Base-by-base conservation (phyloP, 768 basidiomycete genomes). In the Serendipita sp. region DNA sequence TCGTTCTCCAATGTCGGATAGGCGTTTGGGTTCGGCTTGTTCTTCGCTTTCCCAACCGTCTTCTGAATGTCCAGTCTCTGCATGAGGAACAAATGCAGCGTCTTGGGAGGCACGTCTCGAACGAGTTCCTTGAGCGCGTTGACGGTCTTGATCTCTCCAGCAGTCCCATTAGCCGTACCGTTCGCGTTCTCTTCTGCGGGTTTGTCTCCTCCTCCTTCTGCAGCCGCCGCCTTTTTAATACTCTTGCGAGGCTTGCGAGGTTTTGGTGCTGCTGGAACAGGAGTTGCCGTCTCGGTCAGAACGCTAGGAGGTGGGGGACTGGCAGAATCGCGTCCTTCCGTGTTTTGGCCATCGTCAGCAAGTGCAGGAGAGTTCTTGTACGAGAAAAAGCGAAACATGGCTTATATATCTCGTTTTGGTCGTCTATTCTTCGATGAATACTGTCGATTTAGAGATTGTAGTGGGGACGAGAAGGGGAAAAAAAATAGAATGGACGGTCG, bases 91-190 rank as follows among this genome's bases (percentile, higher is more conserved):
- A 78, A 66, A 70, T 87, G 85, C 0, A 89, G 76, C 0, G 79
- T 83, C 72, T 86, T 84, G 4, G 86, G 76, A 10, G 87, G 87
- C 45, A 88, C 78, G 11, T 81, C 77, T 35, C 76, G 71, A 70
- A 89, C 76, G 67, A 86, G 78, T 3, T 60, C 56, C 10, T 38
- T 32, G 30, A 60, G 56, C 11, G 28, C 56, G 3, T 8, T 30
- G n/a, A 60, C 16, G 56, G 13, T 51, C 41, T 5, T 18, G 48
- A 51, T 51, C 8, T 32, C 18, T 51, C 48, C 48, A 41, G 41
- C 41, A 2, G 48, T 51, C n/a, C 18, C 48, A 32, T 51, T 18
- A 1, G 18, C 8, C 5, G 18, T 51, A 2, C 48, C 48, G 8
- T 51, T 18, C 30, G 18, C 48, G 48, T 32, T 18, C 48, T 32